These are phyloP conservation scores for Metarhizium brunneum DNA, from an alignment of 2,329 filamentous ascomycete genomes.

Conservation along the genomic window DNA sequence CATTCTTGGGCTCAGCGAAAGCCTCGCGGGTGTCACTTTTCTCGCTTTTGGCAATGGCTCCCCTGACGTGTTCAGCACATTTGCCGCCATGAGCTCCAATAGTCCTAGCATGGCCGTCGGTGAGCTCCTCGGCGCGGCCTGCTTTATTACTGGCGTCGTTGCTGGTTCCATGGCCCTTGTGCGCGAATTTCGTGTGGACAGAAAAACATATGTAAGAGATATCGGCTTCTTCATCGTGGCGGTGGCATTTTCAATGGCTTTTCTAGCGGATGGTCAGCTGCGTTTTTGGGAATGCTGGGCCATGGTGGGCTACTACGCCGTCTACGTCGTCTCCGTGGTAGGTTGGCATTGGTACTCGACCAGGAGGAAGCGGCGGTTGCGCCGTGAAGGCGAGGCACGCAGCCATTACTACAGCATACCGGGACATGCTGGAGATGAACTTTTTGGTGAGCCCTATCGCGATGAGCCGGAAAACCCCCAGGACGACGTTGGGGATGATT, in stretches of 20 bases:
- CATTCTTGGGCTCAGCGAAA: conserved; percentile 88
- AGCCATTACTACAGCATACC: conserved; percentile 59
- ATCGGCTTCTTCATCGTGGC: conserved; percentile 87
- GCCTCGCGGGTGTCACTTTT: conserved; percentile 91
- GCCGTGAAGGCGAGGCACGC: conserved; percentile 62
- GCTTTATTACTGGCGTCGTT: conserved; percentile 94
- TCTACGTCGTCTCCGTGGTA: conserved; percentile 85
- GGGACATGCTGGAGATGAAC: conserved; percentile 41
- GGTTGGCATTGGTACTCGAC: conserved; percentile 83
- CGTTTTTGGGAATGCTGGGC: conserved; percentile 79
- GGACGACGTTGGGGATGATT: conserved; percentile 10
- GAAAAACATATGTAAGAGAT: conserved; percentile 83
- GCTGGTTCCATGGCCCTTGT: conserved; percentile 95
- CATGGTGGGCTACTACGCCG: conserved; percentile 87
- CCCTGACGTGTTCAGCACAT: conserved; percentile 96
- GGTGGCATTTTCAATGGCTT: conserved; percentile 76
- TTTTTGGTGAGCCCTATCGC: conserved; percentile 51
- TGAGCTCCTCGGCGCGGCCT: conserved; percentile 87
- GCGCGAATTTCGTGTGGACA: conserved; percentile 85
- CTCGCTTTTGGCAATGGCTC: conserved; percentile 96
- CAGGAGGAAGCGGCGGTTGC: conserved; percentile 47
- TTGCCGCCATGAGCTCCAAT: conserved; percentile 94
- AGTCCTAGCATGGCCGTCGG: conserved; percentile 95
- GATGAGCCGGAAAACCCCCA: conserved; percentile 39
- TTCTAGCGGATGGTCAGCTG: conserved; percentile 76